Base-by-base conservation (phyloP, 805 yeast species). In the Pichia insulana region DNA sequence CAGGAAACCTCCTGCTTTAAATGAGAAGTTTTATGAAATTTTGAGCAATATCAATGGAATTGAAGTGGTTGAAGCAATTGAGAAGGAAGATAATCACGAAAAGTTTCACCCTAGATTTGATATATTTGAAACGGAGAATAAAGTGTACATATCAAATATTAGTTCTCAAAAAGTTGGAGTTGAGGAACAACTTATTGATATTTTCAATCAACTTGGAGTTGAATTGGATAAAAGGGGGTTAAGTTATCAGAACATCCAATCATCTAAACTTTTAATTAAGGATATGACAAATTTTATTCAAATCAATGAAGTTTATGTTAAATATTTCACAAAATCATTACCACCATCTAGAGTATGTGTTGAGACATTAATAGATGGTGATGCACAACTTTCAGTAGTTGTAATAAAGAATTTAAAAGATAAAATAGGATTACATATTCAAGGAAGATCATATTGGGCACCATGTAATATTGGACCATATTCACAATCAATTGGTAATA, bases 391-490 rank as follows among this genome's bases (percentile, higher is more conserved):
- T 9, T 84, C 96, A 0, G 78, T 82, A 13, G 65, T 73, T 12
- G 71, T 73, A 0, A 53, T 78, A 15, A 50, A 60, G 20, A 53
- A 62, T 27, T 34, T 57, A 28, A 36, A 22, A 0, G 50, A 50
- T 10, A 82, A 82, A 50, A 64, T 63, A 26, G 96, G 97, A 0
- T 65, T 90, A 13, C 97, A 92, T 55, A 87, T 92, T 8, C 90
- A 92, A 53, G 88, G 97, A 1, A 70, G 89, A 45, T 88, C 97
- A 33, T 89, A 84, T 58, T 92, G 98, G 98, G 97, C 97, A 0
- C 98, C 98, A 0, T 90, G 95, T 30, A 92, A 92, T 51, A 92
- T 92, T 36, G 98, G 98, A 0, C 98, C 98, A 0, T 92, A 92
- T 57, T 90, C 98, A 0, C 98, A 92, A 61, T 74, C 89, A 0